A percentile compares a stretch with the other conserved stretches of the same genome.
phyloP scores from a whole-genome alignment of 805 yeast species.

The Candida maltosa region DNA sequence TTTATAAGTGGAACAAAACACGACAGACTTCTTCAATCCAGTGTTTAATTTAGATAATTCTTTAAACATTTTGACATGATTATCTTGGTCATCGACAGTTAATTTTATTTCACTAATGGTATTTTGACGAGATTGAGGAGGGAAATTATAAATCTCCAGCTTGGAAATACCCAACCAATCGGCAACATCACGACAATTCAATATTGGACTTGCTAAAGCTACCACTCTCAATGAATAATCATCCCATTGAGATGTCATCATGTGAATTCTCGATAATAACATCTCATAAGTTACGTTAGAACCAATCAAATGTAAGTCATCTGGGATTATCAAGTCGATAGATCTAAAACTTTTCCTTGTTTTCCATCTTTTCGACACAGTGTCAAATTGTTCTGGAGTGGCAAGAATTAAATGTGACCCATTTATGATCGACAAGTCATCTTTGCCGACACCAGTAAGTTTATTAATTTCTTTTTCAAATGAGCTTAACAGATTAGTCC shows the following conservation, averaged over 20 bases:
- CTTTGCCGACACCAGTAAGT: slow-evolving; percentile 50
- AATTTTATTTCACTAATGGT: slow-evolving; percentile 58
- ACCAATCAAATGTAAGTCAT: slow-evolving; percentile 69
- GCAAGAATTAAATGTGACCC: slow-evolving; percentile 66
- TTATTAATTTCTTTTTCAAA: slow-evolving; percentile 55
- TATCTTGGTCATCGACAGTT: slow-evolving; percentile 21
- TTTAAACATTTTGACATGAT: slow-evolving; percentile 5
- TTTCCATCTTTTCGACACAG: slow-evolving; percentile 77
- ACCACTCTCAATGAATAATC: slow-evolving; percentile 49
- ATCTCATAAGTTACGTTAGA: slow-evolving; percentile 64
- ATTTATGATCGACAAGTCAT: slow-evolving; percentile 55
- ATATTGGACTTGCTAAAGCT: slow-evolving; percentile 66
- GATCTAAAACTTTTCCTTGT: slow-evolving; percentile 66
- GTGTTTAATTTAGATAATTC: slow-evolving; percentile 3
- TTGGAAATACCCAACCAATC: slow-evolving; percentile 82
- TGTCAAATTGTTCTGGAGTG: slow-evolving; percentile 78
- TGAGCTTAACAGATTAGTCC: slow-evolving; percentile 49
- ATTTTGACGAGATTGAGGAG: slow-evolving; percentile 54
- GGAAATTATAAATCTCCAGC: slow-evolving; percentile 63
- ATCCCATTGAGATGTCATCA: slow-evolving; percentile 66
- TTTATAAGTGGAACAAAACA: slow-evolving; percentile 58
- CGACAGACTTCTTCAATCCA: slow-evolving; percentile 27
- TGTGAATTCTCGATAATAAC: slow-evolving; percentile 65
- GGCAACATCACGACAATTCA: slow-evolving; percentile 74
- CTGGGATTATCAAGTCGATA: slow-evolving; percentile 67